phyloP scores from a whole-genome alignment of 148 eudicot species.

The Agrostemma githago region DNA sequence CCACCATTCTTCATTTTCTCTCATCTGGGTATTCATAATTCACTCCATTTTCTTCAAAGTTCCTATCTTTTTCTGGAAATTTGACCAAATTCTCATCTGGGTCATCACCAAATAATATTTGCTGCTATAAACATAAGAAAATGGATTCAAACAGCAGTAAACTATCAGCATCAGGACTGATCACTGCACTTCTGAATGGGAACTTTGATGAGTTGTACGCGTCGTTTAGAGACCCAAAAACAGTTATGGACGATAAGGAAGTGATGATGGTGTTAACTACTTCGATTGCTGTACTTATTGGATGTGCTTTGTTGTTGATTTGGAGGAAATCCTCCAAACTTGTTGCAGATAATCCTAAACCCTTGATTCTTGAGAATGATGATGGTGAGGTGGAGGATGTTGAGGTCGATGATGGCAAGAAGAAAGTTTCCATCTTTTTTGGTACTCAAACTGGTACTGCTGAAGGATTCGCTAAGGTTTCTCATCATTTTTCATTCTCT shows the following conservation, averaged over 20 bases:
- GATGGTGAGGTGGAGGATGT: slow-evolving; percentile 30
- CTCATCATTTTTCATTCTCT: background rate
- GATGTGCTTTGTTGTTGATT: slow-evolving; percentile 43
- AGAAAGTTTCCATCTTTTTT: slow-evolving; percentile 66
- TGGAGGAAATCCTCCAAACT: slow-evolving; percentile 48
- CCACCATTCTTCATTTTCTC: background rate
- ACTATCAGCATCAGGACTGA: slow-evolving; percentile 58
- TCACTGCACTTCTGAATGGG: slow-evolving; percentile 47
- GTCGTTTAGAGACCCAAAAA: slow-evolving; percentile 30
- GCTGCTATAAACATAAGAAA: background rate
- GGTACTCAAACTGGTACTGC: slow-evolving; percentile 98
- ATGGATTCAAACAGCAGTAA: slow-evolving; percentile 59
- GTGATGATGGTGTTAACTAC: slow-evolving; percentile 56
- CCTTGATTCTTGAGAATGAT: slow-evolving; percentile 34
- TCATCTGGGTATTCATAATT: slow-evolving; percentile 16
- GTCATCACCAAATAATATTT: background rate
- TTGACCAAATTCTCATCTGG: slow-evolving; percentile 17
- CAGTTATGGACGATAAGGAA: slow-evolving; percentile 48
- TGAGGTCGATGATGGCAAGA: slow-evolving; percentile 70
- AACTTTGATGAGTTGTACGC: slow-evolving; percentile 41
- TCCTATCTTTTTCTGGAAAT: background rate
- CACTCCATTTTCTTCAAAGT: slow-evolving; percentile 5
- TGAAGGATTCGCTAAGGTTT: slow-evolving; percentile 82
- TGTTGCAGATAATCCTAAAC: slow-evolving; percentile 34
- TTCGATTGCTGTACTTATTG: slow-evolving; percentile 63